Conservation (phyloP, 1,139 yeast genomes). For the Scheffersomyces quercinus region DNA sequence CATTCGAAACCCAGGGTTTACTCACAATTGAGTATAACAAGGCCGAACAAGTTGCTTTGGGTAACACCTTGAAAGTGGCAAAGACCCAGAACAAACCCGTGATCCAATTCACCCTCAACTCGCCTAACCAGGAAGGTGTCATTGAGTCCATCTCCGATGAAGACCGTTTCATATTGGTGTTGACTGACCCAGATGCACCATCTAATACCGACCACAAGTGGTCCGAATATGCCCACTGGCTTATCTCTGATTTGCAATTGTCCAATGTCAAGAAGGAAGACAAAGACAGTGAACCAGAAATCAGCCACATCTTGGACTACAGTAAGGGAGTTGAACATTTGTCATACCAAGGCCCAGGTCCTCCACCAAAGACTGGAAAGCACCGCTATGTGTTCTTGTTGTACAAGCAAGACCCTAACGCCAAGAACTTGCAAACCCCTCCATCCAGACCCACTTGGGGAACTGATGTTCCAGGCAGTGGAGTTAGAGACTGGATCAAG, state of each 20-base stretch:
- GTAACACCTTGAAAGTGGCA: constrained; percentile 65
- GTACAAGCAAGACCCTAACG: constrained; percentile 58
- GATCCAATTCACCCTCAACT: constrained; percentile 65
- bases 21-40: constrained; percentile 50
- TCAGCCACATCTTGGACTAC: constrained; percentile 35
- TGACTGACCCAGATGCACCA: constrained; percentile 96
- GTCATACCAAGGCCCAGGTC: constrained; percentile 76
- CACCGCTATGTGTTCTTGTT: constrained; percentile 80
- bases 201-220: constrained; percentile 77
- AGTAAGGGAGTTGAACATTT: constrained; percentile 38
- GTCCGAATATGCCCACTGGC: constrained; percentile 85
- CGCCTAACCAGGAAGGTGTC: constrained; percentile 38
- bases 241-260: constrained; percentile 63
- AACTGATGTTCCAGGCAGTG: constrained; percentile 71
- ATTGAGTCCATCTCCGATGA: constrained; percentile 38
- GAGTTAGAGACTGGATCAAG: constrained; percentile 74
- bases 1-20: constrained; percentile 47
- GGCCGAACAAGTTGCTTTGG: constrained; percentile 70
- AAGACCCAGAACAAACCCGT: constrained; percentile 68
- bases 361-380: constrained; percentile 78
- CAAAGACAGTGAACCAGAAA: constrained; percentile 28
- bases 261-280: constrained; percentile 16
- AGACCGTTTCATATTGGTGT: constrained; percentile 69
- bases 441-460: constrained; percentile 83
- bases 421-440: constrained; percentile 39